Evolutionary conservation across 1,139 yeast genomes (phyloP), one percentile per base, ranked within the genome.

Genomic region (Geotrichum reessii): DNA sequence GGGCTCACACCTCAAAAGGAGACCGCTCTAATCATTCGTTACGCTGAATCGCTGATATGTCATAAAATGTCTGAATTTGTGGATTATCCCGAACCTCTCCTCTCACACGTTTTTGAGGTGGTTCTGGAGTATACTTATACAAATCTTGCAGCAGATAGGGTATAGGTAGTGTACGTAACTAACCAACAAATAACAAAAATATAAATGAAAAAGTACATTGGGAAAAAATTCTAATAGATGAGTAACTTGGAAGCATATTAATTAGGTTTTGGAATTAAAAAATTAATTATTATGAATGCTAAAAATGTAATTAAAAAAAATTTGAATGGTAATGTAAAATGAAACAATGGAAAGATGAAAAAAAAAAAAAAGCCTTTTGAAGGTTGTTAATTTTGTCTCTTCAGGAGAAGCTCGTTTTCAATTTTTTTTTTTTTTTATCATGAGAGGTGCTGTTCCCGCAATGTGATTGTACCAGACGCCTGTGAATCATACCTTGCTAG

Each of bases 51-150:
- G 6, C 27, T 57, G 14, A 57, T 55, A 3, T 52, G 51, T 28
- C 54, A 53, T 25, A 51, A 52, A 25, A 57, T 57, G 57, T 28
- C 57, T 2, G 50, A 46, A 24, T 53, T 57, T 50, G 53, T 53
- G 19, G 47, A 47, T 11, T 57, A 57, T 25, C 57, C 57, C 17
- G 59, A 57, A 31, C 27, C 33, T 2, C 25, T 50, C 5, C 21
- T 57, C 8, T 27, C 47, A 11, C 57, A 53, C 53, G 57, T 57
- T 4, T 57, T 57, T 53, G 57, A 53, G 33, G 37, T 50, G 19
- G 57, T 57, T 4, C 17, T 57, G 14, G 25, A 49, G 4, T 53
- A 57, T 31, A 48, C 53, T 14, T 57, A 57, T 27, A 49, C 58
- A n/a, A 37, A 37, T 9, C 17, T 37, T 11, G 44, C 44, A 5